Conservation (phyloP, 441 rosid species). For the Euphorbia schlechtendalii region DNA sequence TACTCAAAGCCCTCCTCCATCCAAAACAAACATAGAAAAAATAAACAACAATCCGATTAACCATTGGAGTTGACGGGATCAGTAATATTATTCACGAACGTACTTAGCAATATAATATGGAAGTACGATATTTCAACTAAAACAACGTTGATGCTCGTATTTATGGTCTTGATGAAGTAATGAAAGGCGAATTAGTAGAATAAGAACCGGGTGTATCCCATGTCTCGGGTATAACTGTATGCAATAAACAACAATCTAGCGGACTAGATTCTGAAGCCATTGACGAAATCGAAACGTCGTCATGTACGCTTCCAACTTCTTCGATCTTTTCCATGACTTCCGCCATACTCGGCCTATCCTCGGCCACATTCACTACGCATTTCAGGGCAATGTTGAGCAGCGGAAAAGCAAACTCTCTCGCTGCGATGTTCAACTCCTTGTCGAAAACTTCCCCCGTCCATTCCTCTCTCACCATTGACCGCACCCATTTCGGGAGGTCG, state of each 20-base stretch:
- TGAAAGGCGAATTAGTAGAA: too few species aligned
- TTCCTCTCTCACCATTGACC: slow-evolving; percentile 54
- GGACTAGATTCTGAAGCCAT: slow-evolving; percentile 29
- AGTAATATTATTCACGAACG: too few species aligned
- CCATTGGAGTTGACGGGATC: too few species aligned
- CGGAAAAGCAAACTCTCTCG: slow-evolving; percentile 45
- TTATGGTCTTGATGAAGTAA: too few species aligned
- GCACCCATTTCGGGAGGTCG: slow-evolving; percentile 60
- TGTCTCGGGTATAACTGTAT: slow-evolving; percentile 42
- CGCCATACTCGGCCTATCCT: slow-evolving; percentile 31
- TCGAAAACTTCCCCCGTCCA: slow-evolving; percentile 73
- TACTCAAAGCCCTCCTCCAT: too few species aligned
- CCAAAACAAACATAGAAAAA: too few species aligned
- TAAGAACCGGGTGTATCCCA: slow-evolving; percentile 59
- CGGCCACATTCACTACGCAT: slow-evolving; percentile 37
- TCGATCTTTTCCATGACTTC: slow-evolving; percentile 45
- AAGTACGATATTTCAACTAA: too few species aligned
- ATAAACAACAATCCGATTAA: too few species aligned
- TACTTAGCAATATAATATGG: too few species aligned
- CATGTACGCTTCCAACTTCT: slow-evolving; percentile 27
- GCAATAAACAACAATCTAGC: slow-evolving; percentile 37
- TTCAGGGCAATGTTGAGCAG: slow-evolving; percentile 44
- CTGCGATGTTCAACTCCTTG: slow-evolving; percentile 36
- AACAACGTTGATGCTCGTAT: too few species aligned
- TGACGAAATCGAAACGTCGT: slow-evolving; percentile 31